These are phyloP conservation scores for Asterophora lycoperdoides DNA, from an alignment of 768 basidiomycete species.

Conservation along the genomic window DNA sequence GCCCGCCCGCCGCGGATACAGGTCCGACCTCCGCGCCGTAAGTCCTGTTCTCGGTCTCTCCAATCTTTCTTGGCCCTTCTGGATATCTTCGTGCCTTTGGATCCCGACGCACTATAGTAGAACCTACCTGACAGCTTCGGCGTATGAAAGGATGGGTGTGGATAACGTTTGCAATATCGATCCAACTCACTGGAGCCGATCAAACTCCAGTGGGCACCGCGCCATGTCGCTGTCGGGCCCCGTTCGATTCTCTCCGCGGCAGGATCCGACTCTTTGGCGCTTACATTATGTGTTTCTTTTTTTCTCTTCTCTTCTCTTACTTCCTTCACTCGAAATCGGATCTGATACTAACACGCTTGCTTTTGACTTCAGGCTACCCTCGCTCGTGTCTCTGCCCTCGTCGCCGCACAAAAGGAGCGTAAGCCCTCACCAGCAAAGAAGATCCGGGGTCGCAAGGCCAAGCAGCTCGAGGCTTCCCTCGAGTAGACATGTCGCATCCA, in stretches of 20 bases:
- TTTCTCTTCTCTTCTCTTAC: slow-evolving; percentile 15
- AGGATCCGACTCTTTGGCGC: slow-evolving; percentile 68
- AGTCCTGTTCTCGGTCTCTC: slow-evolving; percentile 29
- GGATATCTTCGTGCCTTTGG: slow-evolving; percentile 11
- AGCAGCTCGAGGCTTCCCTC: slow-evolving; percentile 18
- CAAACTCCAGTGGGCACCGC: slow-evolving; percentile 54
- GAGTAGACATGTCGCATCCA: slow-evolving; percentile 19
- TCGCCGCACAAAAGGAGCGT: slow-evolving; percentile 66
- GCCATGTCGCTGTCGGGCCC: slow-evolving; percentile 78
- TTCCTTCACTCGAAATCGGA: neutral
- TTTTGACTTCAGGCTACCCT: slow-evolving; percentile 53
- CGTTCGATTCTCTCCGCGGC: slow-evolving; percentile 57
- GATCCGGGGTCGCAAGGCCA: slow-evolving; percentile 65
- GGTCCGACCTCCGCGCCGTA: slow-evolving; percentile 75
- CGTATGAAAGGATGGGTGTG: slow-evolving; percentile 84
- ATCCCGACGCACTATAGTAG: slow-evolving; percentile 71
- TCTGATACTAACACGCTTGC: slow-evolving; percentile 26
- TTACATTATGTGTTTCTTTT: slow-evolving; percentile 39
- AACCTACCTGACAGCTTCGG: slow-evolving; percentile 73
- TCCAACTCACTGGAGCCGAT: slow-evolving; percentile 48
- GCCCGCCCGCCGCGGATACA: slow-evolving; percentile 62
- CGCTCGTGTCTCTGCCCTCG: slow-evolving; percentile 70
- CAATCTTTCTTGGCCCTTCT: slow-evolving; percentile 10
- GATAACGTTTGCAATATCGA: slow-evolving; percentile 86
- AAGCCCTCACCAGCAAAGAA: slow-evolving; percentile 67